Evolutionary conservation across 1,284 basidiomycete species (phyloP).

Genomic region (Irpex sp.): DNA sequence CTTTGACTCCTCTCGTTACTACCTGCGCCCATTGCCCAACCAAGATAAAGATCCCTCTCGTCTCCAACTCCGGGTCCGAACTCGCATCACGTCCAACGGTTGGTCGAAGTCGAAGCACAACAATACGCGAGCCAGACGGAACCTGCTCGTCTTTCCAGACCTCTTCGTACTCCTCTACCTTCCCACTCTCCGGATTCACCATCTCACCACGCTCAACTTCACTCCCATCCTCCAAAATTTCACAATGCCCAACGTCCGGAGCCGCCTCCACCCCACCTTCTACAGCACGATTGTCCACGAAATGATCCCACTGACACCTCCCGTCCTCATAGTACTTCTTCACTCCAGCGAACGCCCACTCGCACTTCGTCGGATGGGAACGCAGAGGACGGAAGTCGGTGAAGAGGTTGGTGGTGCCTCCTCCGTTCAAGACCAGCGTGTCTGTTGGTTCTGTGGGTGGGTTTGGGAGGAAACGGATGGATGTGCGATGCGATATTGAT

Average conservation of each 20-base stretch:
- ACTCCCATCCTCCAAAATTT: slow-evolving; percentile 8
- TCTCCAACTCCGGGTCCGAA: neutral
- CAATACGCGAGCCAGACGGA: neutral
- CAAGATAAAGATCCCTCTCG: slow-evolving; percentile 5
- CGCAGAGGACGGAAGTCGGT: slow-evolving; percentile 12
- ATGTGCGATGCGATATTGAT: slow-evolving; percentile 7
- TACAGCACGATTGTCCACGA: slow-evolving; percentile 5
- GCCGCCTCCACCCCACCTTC: neutral
- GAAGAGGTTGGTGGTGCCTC: slow-evolving; percentile 9
- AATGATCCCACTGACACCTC: slow-evolving; percentile 5
- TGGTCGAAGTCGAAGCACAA: slow-evolving; percentile 3
- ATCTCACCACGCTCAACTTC: slow-evolving; percentile 13
- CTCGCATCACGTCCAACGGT: too few species aligned
- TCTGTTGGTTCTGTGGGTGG: slow-evolving; percentile 5
- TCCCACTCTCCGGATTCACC: slow-evolving; percentile 7
- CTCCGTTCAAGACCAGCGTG: slow-evolving; percentile 12
- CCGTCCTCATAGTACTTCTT: slow-evolving; percentile 7
- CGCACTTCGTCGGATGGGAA: slow-evolving; percentile 7
- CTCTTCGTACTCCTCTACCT: slow-evolving; percentile 6
- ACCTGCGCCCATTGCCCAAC: slow-evolving; percentile 11
- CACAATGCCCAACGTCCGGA: slow-evolving; percentile 8
- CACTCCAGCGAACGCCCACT: slow-evolving; percentile 13
- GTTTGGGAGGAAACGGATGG: slow-evolving; percentile 7
- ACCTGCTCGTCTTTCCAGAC: slow-evolving; percentile 10
- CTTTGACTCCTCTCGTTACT: neutral